Evolutionary conservation across 257 asterid species (phyloP).

Genomic region (Jasminum sambac): DNA sequence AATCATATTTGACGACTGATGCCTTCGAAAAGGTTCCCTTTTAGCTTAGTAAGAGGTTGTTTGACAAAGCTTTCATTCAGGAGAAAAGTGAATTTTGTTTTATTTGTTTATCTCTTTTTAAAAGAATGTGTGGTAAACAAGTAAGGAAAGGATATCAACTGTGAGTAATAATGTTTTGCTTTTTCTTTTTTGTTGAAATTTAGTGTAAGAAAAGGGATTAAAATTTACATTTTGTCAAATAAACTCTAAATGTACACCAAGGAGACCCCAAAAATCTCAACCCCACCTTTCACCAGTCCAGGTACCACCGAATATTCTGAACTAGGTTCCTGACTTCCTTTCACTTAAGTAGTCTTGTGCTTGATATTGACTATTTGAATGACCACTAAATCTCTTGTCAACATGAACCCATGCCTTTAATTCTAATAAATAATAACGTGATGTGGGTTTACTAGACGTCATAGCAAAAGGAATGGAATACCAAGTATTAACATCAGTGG

Average conservation of each 20-base stretch:
- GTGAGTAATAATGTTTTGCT: too few relatives aligned
- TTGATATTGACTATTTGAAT: neutral
- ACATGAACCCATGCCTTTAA: neutral
- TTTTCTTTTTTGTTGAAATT: too few relatives aligned
- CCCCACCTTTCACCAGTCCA: neutral
- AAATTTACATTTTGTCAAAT: too few relatives aligned
- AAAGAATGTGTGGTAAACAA: too few relatives aligned
- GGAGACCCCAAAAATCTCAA: neutral
- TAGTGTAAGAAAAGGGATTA: too few relatives aligned
- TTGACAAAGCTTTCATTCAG: too few relatives aligned
- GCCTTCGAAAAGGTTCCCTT: neutral
- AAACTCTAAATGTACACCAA: neutral
- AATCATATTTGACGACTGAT: neutral
- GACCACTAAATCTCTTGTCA: neutral
- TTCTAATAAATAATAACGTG: neutral
- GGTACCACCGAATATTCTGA: neutral
- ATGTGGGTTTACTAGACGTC: neutral
- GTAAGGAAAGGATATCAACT: too few relatives aligned
- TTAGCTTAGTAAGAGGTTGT: neutral
- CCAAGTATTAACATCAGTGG: conserved; percentile 3
- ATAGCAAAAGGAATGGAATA: neutral
- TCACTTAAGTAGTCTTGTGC: neutral
- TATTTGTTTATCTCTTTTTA: too few relatives aligned
- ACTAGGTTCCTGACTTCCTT: conserved; percentile 2
- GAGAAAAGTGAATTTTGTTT: too few relatives aligned